Percentiles rank a stretch among this genome's conserved stretches.
These are phyloP conservation scores for Aspergillus pseudoviridinutans DNA, from an alignment of 2,329 filamentous ascomycete species.

Conservation along the genomic window DNA sequence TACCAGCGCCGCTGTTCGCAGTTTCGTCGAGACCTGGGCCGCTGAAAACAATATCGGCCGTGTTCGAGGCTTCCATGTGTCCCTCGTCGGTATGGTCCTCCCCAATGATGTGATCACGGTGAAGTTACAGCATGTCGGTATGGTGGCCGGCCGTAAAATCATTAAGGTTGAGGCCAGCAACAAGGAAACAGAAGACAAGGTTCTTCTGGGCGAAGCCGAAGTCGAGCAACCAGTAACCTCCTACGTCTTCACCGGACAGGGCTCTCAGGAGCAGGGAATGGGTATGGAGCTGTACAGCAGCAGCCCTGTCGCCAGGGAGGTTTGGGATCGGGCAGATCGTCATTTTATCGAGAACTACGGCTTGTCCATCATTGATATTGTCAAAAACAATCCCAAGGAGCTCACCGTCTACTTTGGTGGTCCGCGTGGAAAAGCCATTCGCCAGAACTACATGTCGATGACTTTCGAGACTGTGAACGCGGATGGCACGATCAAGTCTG, in stretches of 20 bases:
- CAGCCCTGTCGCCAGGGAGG: conserved; percentile 90
- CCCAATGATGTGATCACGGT: conserved; percentile 94
- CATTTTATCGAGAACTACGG: conserved; percentile 99
- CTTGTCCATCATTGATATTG: conserved; percentile 97
- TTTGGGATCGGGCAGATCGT: conserved; percentile 96
- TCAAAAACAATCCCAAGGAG: conserved; percentile 99
- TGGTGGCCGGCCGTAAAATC: conserved; percentile 98
- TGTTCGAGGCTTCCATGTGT: conserved; percentile 94
- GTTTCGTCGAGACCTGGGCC: conserved; percentile 96
- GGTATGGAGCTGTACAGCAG: conserved; percentile 97
- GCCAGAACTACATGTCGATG: conserved; percentile 99
- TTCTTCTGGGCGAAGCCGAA: conserved; percentile 90
- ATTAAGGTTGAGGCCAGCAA: conserved; percentile 98
- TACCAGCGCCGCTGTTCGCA: conserved; percentile 92
- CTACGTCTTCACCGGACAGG: conserved; percentile 97
- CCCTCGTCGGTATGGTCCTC: conserved; percentile 96
- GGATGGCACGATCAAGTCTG: conserved; percentile 91
- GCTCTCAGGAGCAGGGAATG: conserved; percentile 98
- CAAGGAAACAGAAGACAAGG: conserved; percentile 93
- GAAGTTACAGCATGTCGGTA: conserved; percentile 92
- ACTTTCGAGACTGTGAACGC: conserved; percentile 96
- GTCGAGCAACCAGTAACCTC: conserved; percentile 95
- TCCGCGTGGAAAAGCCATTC: conserved; percentile 92
- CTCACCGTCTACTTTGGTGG: conserved; percentile 98
- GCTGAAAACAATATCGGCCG: conserved; percentile 98